These are phyloP conservation scores for Gossypium schwendimanii DNA, from an alignment of 441 rosid genomes.

Conservation along the genomic window DNA sequence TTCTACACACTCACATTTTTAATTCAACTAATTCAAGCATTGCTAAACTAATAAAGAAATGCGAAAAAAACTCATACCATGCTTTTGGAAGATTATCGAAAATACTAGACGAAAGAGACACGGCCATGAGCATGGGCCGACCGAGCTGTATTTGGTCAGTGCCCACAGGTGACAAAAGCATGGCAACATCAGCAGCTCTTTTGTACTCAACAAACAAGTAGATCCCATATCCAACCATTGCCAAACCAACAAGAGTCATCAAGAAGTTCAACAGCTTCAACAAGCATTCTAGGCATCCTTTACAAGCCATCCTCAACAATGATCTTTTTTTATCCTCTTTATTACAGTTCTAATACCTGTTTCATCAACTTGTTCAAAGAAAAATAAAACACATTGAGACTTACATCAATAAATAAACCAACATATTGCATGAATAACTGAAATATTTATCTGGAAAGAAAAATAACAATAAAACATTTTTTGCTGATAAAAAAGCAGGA, in stretches of 20 bases:
- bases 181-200: conserved; percentile 27
- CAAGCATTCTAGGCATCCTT: conserved; percentile 72
- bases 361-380: conserved; percentile 25
- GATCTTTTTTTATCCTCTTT: not conserved
- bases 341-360: conserved; percentile 15
- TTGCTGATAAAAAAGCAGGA: not conserved
- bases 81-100: conserved; percentile 67
- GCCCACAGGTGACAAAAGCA: conserved; percentile 23
- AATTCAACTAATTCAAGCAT: conserved; percentile 2
- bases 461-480: not conserved
- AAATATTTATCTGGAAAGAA: not conserved
- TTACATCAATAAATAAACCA: not conserved
- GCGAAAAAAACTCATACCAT: conserved; percentile 45
- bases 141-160: conserved; percentile 47
- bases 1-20: not conserved
- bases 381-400: conserved; percentile 6
- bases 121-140: conserved; percentile 83
- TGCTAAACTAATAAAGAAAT: not conserved
- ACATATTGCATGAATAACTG: not conserved
- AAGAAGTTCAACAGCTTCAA: conserved; percentile 80
- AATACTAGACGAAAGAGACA: conserved; percentile 45
- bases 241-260: conserved; percentile 75
- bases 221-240: conserved; percentile 93
- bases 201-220: conserved; percentile 83
- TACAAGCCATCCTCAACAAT: conserved; percentile 56